Evolutionary conservation across 2,329 filamentous ascomycete genomes (phyloP), one percentile per base, ranked within the genome.

Genomic region (Hypomyces rosellus): DNA sequence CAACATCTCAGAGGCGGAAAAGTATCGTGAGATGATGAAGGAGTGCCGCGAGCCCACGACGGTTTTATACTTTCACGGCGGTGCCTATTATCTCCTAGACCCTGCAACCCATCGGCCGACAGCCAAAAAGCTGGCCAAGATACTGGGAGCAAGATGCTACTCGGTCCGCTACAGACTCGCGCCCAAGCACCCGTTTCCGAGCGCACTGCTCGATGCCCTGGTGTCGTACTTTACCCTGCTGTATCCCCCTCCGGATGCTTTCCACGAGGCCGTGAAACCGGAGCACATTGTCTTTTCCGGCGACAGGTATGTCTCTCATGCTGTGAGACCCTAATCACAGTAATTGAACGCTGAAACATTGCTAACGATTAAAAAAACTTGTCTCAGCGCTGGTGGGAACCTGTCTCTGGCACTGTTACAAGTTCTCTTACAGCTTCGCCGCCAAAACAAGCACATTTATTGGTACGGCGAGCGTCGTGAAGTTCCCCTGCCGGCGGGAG

Each of bases 11-110:
- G 85, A 90, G 62, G 68, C 71, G 49, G 76, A 84, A 49, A 84
- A 84, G 62, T 92, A 86, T 61, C 69, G 68, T 44, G 74, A 76
- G 49, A 69, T 92, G 69, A 84, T 88, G 78, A 75, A 75, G 51
- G 87, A 90, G 61, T 78, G 78, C 51, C 78, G 66, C n/a, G 76
- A 72, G 45, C 76, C 79, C 3, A 75, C 77, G 1, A 89, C 85
- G 0, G 65, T 89, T 0, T 70, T 91, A 16, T 90, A 88, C 65
- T 78, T 91, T 59, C 86, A 91, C 65, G 86, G 87, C 54, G 88
- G 88, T 48, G 87, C 83, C 4, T 87, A 86, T 68, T 89, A 75
- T 56, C 75, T 89, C 25, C 76, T 85, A 60, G 88, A 91, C 59
- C 87, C 88, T 14, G 67, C 75, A 1, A 83, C 81, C 0, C 84